Base-by-base conservation (phyloP, 2,329 filamentous ascomycete species). In the Penicillium expansum region DNA sequence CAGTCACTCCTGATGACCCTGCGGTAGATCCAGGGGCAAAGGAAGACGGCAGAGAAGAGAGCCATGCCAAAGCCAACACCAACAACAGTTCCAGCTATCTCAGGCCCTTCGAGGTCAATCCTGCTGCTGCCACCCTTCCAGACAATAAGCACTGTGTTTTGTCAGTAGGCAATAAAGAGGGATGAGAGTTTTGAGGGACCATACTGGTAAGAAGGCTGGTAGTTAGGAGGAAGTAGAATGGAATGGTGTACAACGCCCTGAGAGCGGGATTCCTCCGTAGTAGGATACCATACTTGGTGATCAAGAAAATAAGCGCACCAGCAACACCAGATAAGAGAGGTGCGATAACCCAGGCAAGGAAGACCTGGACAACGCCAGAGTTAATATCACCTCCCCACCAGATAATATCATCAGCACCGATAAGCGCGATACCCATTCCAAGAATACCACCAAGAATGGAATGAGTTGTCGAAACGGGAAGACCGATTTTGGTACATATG, bases 321-420 rank as follows among this genome's bases (percentile, higher is more conserved):
- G 43, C 43, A n/a, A 45, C 43, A 20, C 43, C 43, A 16, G 43
- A 14, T 14, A 45, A 5, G 11, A 45, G 18, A 20, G 43, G 43
- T 32, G 43, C 43, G 16, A 45, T 45, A 30, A 45, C 27, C 43
- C 43, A 45, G 43, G 43, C 43, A 20, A 45, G 43, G n/a, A 45
- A 45, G 11, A 45, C 43, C 29, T 45, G 43, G 11, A 45, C 43
- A 14, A 45, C 43, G 20, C 43, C 43, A 30, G 43, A 45, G 27
- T 45, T 45, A 20, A 45, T 45, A 32, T 45, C 29, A 45, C 43
- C 43, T 32, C 43, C 43, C 43, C 43, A 45, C 43, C 43, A 45
- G 43, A 45, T 45, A 32, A 45, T 9, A 32, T 45, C n/a, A 30
- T 45, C 43, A 30, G 43, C 18, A 32, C 43, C 43, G 11, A 45